Evolutionary conservation across 768 basidiomycete species (phyloP).

Genomic region (Ramaria rubella): DNA sequence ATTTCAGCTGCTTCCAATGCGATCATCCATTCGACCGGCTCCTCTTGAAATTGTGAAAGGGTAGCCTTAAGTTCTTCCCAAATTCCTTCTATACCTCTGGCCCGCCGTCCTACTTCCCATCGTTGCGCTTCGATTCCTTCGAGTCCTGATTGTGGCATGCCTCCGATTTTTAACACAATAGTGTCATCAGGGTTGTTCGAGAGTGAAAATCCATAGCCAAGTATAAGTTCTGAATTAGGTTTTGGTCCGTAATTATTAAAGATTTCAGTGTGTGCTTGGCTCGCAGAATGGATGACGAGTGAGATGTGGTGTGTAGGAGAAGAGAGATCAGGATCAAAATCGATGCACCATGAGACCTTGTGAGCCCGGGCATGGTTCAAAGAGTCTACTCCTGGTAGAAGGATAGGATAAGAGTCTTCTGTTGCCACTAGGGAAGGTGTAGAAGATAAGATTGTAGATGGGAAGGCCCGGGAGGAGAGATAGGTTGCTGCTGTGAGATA

Average conservation of each 20-base stretch:
- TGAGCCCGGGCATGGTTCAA: conserved; percentile 79
- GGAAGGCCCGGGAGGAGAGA: conserved; percentile 84
- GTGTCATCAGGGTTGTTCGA: conserved; percentile 80
- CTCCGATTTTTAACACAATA: conserved; percentile 71
- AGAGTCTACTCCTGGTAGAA: conserved; percentile 82
- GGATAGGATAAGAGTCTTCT: conserved; percentile 58
- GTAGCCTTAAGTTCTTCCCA: conserved; percentile 49
- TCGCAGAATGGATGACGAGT: conserved; percentile 48
- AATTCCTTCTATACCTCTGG: conserved; percentile 46
- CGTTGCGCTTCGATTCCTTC: conserved; percentile 28
- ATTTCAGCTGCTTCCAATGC: conserved; percentile 61
- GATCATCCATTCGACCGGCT: conserved; percentile 42
- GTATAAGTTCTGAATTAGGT: conserved; percentile 81
- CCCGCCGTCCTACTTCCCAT: conserved; percentile 61
- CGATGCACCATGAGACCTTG: conserved; percentile 76
- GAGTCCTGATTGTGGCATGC: conserved; percentile 22
- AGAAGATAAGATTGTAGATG: conserved; percentile 67
- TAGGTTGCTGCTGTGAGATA: conserved; percentile 72
- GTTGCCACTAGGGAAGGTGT: conserved; percentile 47
- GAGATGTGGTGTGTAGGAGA: conserved; percentile 37
- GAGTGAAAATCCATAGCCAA: conserved; percentile 88
- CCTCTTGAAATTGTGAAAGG: conserved; percentile 23
- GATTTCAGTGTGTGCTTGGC: conserved; percentile 46
- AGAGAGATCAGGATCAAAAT: conserved; percentile 24
- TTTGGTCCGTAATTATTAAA: conserved; percentile 93